phyloP scores from a whole-genome alignment of 495 filamentous ascomycete species.

The Copromyces sp. region DNA sequence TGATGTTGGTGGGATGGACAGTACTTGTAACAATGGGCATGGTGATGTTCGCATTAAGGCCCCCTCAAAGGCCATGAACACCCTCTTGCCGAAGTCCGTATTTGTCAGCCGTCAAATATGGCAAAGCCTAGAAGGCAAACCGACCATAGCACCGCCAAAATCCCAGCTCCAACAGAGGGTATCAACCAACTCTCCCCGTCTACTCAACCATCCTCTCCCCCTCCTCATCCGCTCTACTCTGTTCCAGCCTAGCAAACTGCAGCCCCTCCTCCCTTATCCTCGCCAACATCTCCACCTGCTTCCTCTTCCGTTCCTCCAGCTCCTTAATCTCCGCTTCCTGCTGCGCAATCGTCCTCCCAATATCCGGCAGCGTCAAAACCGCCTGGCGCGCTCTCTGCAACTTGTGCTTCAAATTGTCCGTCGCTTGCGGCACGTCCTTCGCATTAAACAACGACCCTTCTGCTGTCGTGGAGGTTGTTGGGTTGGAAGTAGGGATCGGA shows the following conservation, averaged over 20 bases:
- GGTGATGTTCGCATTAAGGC: background rate
- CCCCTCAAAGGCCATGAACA: background rate
- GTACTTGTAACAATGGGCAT: background rate
- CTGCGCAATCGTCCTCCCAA: constrained; percentile 60
- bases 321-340: constrained; percentile 72
- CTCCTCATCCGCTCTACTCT: constrained; percentile 3
- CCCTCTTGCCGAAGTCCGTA: background rate
- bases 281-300: constrained; percentile 47
- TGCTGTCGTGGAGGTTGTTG: background rate
- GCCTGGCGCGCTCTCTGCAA: constrained; percentile 65
- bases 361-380: constrained; percentile 61
- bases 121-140: background rate
- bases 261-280: constrained; percentile 33
- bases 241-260: constrained; percentile 17
- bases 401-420: constrained; percentile 65
- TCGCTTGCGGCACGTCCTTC: constrained; percentile 68
- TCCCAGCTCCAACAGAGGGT: too few relatives aligned
- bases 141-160: background rate
- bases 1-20: background rate
- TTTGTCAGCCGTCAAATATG: background rate
- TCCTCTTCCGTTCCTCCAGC: constrained; percentile 55
- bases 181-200: background rate
- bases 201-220: constrained; percentile 17
- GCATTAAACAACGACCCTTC: constrained; percentile 41
- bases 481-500: constrained; percentile 2